Evolutionary conservation across 257 asterid species (phyloP).

Genomic region (Parsonsia alboflavescens): DNA sequence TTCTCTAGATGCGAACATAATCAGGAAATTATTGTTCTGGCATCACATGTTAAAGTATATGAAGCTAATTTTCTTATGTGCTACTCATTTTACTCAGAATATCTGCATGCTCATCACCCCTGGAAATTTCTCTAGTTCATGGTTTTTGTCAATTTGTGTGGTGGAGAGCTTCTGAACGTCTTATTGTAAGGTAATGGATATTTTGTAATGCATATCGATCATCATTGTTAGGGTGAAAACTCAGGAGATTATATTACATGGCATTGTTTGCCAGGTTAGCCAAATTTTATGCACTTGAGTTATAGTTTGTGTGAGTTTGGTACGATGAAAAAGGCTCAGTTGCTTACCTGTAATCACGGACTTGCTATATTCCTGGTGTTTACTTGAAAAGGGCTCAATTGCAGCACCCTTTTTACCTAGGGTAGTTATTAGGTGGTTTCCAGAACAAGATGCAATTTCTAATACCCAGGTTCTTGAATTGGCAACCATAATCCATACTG

Average conservation of each 20-base stretch:
- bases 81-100: not conserved
- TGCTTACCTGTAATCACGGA: not conserved
- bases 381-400: not conserved
- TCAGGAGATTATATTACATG: not conserved
- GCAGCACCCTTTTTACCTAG: not conserved
- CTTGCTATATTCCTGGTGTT: not conserved
- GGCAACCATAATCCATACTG: no score
- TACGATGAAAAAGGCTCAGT: not conserved
- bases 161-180: not conserved
- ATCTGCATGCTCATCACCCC: not conserved
- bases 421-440: not conserved
- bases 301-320: slow-evolving; percentile 3
- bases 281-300: not conserved
- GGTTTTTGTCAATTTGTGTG: not conserved
- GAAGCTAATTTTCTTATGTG: not conserved
- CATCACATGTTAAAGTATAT: not conserved
- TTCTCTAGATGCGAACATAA: not conserved
- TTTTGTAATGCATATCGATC: not conserved
- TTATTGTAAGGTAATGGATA: not conserved
- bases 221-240: not conserved
- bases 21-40: not conserved
- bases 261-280: not conserved
- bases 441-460: not conserved
- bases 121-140: not conserved
- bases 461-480: not conserved